Percentiles rank a stretch among this genome's conserved stretches.
These are phyloP conservation scores for Nectriaceae sp. DNA, from an alignment of 2,329 filamentous ascomycete species.

Conservation along the genomic window DNA sequence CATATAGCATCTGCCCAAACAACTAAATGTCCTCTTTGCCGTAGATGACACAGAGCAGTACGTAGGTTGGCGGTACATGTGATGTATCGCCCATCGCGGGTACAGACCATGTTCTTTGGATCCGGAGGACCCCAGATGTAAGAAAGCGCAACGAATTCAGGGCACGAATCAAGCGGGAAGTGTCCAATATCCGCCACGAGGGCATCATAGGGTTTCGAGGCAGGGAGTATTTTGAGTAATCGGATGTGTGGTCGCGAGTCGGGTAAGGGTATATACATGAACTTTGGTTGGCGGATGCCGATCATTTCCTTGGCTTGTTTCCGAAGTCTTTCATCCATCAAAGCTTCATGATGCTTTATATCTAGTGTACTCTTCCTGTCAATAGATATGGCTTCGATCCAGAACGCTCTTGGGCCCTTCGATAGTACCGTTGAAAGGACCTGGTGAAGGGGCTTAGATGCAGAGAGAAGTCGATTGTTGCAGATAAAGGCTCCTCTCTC, in stretches of 20 bases:
- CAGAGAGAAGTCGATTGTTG: constrained; percentile 11
- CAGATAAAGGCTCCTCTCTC: constrained; percentile 10
- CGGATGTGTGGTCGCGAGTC: constrained; percentile 7
- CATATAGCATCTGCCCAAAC: constrained; percentile 1
- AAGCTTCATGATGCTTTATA: constrained; percentile 2
- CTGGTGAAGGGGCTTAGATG: constrained; percentile 6
- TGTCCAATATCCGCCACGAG: constrained; percentile 9
- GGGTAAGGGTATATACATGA: constrained; percentile 5
- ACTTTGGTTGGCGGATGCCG: constrained; percentile 10
- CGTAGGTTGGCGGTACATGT: constrained; percentile 6
- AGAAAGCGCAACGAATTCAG: constrained; percentile 10
- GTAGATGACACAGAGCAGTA: constrained; percentile 3
- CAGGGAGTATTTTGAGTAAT: constrained; percentile 7
- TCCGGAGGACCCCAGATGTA: constrained; percentile 6
- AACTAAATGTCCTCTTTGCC: constrained; percentile 4
- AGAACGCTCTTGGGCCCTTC: constrained; percentile 10
- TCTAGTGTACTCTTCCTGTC: constrained; percentile 1
- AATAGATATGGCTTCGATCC: constrained; percentile 1
- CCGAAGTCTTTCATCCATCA: constrained; percentile 6
- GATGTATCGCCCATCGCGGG: constrained; percentile 8
- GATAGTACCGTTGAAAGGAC: constrained; percentile 7
- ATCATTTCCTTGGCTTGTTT: constrained; percentile 6
- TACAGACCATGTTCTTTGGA: constrained; percentile 10
- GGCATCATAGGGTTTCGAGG: not conserved
- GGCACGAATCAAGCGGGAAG: constrained; percentile 8